Percentiles rank a stretch among this genome's conserved stretches.
Conservation (phyloP, 2,329 filamentous ascomycete species). For the Cytospora mali region DNA sequence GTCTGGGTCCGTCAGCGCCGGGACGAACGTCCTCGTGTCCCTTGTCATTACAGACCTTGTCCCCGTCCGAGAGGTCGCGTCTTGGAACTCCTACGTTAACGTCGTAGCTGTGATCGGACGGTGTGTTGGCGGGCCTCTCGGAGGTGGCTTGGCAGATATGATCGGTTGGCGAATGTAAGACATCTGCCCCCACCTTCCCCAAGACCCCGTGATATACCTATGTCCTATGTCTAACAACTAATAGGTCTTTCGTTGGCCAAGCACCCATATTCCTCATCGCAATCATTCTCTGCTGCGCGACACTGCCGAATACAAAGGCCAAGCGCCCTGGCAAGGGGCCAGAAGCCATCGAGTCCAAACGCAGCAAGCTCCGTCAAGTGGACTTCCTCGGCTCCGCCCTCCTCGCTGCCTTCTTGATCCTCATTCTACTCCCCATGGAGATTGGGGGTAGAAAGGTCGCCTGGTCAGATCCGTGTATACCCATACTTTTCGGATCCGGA, state of each 20-base stretch:
- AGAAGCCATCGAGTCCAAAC: constrained; percentile 28
- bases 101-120: constrained; percentile 54
- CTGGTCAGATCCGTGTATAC: constrained; percentile 42
- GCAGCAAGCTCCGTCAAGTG: constrained; percentile 50
- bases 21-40: constrained; percentile 53
- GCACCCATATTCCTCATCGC: constrained; percentile 57
- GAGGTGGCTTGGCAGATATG: constrained; percentile 62
- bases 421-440: constrained; percentile 44
- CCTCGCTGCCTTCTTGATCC: constrained; percentile 41
- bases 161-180: constrained; percentile 67
- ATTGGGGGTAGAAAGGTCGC: constrained; percentile 43
- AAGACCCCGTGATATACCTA: too few species aligned
- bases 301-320: constrained; percentile 38
- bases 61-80: constrained; percentile 54
- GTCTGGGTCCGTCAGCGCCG: constrained; percentile 54
- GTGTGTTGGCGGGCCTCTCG: constrained; percentile 57
- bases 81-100: constrained; percentile 58
- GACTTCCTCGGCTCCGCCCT: constrained; percentile 60
- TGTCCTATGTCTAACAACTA: not conserved
- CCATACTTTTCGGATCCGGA: constrained; percentile 37
- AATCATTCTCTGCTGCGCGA: constrained; percentile 41
- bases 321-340: constrained; percentile 16
- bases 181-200: not conserved
- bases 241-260: constrained; percentile 59
- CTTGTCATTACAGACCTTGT: constrained; percentile 58